phyloP scores from a whole-genome alignment of 2,329 filamentous ascomycete genomes.

The Thielaviopsis euricoi region DNA sequence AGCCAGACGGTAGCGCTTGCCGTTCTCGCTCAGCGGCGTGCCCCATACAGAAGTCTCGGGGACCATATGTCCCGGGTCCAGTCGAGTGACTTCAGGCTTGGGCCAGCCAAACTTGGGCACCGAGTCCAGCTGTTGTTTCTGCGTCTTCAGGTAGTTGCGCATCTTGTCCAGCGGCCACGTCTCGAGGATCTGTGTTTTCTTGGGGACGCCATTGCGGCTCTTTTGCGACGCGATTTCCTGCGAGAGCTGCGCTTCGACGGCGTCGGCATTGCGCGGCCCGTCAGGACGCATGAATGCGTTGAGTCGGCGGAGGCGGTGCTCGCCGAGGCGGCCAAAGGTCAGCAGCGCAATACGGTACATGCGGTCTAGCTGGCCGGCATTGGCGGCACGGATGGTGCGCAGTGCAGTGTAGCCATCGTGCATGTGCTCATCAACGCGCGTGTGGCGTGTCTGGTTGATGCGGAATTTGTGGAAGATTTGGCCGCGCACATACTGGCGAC shows the following conservation, averaged over 20 bases:
- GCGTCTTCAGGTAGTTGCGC: slow-evolving; percentile 24
- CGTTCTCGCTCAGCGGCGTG: slow-evolving; percentile 18
- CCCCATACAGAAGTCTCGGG: slow-evolving; percentile 34
- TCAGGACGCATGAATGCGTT: slow-evolving; percentile 21
- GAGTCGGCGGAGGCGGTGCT: slow-evolving; percentile 32
- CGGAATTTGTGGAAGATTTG: slow-evolving; percentile 31
- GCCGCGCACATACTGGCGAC: slow-evolving; percentile 26
- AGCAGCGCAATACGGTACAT: slow-evolving; percentile 31
- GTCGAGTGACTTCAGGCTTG: slow-evolving; percentile 15
- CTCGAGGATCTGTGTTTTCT: slow-evolving; percentile 23
- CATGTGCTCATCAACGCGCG: slow-evolving; percentile 19
- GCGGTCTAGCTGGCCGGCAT: slow-evolving; percentile 29
- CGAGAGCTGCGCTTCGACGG: slow-evolving; percentile 21
- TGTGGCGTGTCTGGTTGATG: slow-evolving; percentile 19
- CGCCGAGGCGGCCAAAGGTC: slow-evolving; percentile 37
- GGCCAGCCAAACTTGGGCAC: slow-evolving; percentile 16
- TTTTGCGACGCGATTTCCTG: background rate
- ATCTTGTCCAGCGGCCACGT: slow-evolving; percentile 34
- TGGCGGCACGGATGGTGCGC: slow-evolving; percentile 34
- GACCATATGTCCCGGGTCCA: slow-evolving; percentile 20
- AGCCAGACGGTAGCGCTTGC: slow-evolving; percentile 3
- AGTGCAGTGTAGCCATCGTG: slow-evolving; percentile 27
- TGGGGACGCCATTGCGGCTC: background rate
- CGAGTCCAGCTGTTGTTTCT: slow-evolving; percentile 20
- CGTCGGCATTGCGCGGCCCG: slow-evolving; percentile 24